Percentiles rank a stretch among this genome's conserved stretches.
phyloP scores from a whole-genome alignment of 495 filamentous ascomycete species.

The Talaromyces proteolyticus region DNA sequence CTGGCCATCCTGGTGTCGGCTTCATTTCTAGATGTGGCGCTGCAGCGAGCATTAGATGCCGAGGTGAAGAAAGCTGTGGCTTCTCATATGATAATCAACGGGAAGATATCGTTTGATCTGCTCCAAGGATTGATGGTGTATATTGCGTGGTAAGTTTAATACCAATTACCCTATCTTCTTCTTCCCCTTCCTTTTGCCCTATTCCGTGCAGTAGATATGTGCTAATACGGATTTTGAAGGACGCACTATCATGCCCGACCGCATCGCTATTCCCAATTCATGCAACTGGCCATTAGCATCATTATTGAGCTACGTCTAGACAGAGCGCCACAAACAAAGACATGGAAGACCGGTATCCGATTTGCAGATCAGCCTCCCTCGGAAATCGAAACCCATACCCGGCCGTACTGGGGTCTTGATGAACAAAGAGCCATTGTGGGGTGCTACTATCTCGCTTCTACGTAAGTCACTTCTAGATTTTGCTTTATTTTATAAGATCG shows the following conservation, averaged over 20 bases:
- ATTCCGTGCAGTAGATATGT: conserved; percentile 2
- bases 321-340: conserved; percentile 19
- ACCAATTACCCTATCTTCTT: too few relatives aligned
- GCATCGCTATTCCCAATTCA: conserved; percentile 32
- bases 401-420: conserved; percentile 15
- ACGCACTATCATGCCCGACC: conserved; percentile 25
- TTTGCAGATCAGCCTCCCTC: conserved; percentile 3
- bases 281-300: conserved; percentile 37
- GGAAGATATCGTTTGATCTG: conserved; percentile 40
- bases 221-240: conserved; percentile 11
- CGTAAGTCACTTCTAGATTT: conserved; percentile 8
- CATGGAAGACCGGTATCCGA: conserved; percentile 13
- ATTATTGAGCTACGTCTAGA: conserved; percentile 39
- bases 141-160: conserved; percentile 30
- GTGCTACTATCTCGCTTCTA: conserved; percentile 18
- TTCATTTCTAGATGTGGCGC: conserved; percentile 26
- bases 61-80: conserved; percentile 31
- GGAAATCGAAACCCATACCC: conserved; percentile 4
- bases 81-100: conserved; percentile 37
- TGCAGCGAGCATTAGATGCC: conserved; percentile 27
- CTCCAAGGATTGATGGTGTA: conserved; percentile 41
- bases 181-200: not conserved
- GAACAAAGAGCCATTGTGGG: conserved; percentile 17
- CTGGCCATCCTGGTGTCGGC: conserved; percentile 32
- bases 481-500: too few relatives aligned